Conservation (phyloP, 768 basidiomycete genomes). For the Russula abietina region DNA sequence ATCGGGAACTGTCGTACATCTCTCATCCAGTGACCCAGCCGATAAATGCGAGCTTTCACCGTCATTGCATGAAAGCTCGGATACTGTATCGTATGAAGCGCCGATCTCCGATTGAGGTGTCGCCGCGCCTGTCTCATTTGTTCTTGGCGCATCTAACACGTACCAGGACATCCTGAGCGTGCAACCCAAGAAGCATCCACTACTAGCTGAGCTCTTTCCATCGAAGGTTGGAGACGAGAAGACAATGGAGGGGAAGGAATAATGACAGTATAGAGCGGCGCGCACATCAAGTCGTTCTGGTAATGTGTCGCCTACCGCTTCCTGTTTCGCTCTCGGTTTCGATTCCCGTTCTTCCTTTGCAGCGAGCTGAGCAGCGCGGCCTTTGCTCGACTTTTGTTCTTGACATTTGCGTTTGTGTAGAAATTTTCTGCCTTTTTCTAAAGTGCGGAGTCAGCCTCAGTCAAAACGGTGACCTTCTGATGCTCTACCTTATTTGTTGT, state of each 20-base stretch:
- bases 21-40: neutral
- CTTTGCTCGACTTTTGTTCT: constrained; percentile 75
- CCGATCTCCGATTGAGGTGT: neutral
- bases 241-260: neutral
- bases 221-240: neutral
- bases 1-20: neutral
- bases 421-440: constrained; percentile 88
- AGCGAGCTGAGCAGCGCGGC: constrained; percentile 54
- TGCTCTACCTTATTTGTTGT: constrained; percentile 79
- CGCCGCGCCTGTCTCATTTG: neutral
- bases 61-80: neutral
- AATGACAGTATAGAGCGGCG: neutral
- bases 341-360: constrained; percentile 19
- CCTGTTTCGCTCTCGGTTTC: constrained; percentile 15
- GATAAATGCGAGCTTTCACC: neutral
- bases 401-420: constrained; percentile 78
- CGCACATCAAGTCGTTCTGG: neutral
- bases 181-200: neutral
- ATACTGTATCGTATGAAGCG: neutral
- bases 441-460: constrained; percentile 1
- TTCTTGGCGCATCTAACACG: neutral
- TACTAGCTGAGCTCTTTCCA: neutral
- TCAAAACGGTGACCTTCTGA: constrained; percentile 3
- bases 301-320: constrained; percentile 8
- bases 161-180: neutral